Percentiles rank a stretch among this genome's conserved stretches.
Evolutionary conservation across 225 moss, liverwort and hornwort genomes (phyloP).

Genomic region (Lunularia cruciata): DNA sequence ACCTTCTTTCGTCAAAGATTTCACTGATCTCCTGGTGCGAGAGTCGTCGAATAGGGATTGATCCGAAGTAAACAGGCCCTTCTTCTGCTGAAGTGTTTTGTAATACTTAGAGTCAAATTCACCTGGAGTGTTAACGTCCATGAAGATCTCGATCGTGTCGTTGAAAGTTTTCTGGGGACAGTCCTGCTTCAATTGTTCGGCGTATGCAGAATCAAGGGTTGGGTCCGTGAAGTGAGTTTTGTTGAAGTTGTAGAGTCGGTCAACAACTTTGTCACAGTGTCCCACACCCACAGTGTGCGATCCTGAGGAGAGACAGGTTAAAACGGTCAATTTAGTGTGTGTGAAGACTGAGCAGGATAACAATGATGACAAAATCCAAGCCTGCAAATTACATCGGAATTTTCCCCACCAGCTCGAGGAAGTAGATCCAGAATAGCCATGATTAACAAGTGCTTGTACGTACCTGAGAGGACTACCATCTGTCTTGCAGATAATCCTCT

Average conservation of each 20-base stretch:
- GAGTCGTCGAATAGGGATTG: background rate
- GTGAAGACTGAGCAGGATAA: no score
- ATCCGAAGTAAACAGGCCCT: background rate
- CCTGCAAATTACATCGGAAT: no score
- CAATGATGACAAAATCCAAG: no score
- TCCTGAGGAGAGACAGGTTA: background rate
- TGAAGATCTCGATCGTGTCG: background rate
- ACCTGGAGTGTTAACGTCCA: background rate
- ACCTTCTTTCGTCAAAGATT: background rate
- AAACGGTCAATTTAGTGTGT: no score
- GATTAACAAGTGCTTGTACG: background rate
- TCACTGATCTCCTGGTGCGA: background rate
- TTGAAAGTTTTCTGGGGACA: background rate
- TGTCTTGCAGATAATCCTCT: background rate
- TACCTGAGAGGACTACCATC: background rate
- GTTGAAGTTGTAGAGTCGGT: background rate
- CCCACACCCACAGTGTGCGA: background rate
- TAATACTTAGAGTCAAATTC: no score
- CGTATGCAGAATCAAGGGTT: background rate
- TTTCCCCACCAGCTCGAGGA: no score
- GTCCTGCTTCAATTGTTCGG: background rate
- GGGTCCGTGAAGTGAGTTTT: background rate
- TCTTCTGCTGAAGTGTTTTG: no score
- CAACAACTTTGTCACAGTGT: background rate
- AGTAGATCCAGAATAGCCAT: background rate